These are phyloP conservation scores for Chytriomyces sp. DNA, from an alignment of 192 early-diverging fungal genomes.

Conservation along the genomic window DNA sequence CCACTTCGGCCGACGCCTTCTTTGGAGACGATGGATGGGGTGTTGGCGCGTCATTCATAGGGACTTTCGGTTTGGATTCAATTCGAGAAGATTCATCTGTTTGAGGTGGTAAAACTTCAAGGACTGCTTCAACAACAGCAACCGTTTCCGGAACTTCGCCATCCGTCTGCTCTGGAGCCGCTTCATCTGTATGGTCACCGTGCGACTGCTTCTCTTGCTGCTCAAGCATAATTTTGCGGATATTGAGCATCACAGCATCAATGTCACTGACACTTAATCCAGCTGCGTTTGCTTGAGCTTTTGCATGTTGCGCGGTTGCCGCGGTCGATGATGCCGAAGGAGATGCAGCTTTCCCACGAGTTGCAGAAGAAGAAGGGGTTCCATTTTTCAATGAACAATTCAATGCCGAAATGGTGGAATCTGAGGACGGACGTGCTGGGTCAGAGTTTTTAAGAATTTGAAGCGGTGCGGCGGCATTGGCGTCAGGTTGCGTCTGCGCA, in stretches of 20 bases:
- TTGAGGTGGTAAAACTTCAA: neutral
- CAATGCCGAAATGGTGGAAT: too few relatives aligned
- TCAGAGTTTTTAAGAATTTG: too few relatives aligned
- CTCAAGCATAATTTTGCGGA: slow-evolving; percentile 7
- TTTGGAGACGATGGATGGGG: neutral
- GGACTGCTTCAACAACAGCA: neutral
- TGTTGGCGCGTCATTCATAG: neutral
- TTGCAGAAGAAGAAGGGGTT: neutral
- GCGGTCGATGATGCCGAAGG: neutral
- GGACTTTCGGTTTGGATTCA: neutral
- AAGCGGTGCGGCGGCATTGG: too few relatives aligned
- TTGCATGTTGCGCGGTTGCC: neutral
- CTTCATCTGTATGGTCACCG: neutral
- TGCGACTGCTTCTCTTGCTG: neutral
- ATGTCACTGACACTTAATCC: slow-evolving; percentile 4
- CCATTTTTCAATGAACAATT: neutral
- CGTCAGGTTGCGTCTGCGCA: too few relatives aligned
- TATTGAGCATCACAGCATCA: slow-evolving; percentile 27
- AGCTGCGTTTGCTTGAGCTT: neutral
- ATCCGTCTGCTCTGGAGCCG: neutral
- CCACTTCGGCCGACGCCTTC: too few relatives aligned
- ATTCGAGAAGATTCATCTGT: neutral
- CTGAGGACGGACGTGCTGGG: too few relatives aligned
- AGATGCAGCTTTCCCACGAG: neutral
- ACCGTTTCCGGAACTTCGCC: neutral